Percentiles rank a stretch among this genome's conserved stretches.
Evolutionary conservation across 495 filamentous ascomycete genomes (phyloP).

Genomic region (Penicillium ochrochloron): DNA sequence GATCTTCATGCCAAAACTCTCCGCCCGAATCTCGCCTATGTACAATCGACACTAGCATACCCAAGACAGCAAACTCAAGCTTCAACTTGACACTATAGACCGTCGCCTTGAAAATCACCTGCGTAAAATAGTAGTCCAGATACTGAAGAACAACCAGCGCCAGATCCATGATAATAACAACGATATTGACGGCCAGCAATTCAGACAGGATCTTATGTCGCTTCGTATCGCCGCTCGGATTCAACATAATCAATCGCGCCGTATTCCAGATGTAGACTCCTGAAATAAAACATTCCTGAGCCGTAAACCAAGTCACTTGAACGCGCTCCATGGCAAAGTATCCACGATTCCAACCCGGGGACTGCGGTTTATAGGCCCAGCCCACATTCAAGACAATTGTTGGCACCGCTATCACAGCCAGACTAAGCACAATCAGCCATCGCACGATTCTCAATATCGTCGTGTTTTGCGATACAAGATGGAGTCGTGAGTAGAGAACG

Average conservation of each 20-base stretch:
- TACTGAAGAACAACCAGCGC: not conserved
- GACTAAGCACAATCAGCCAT: not conserved
- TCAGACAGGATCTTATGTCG: not conserved
- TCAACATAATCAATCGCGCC: not conserved
- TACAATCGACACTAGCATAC: slow-evolving; percentile 4
- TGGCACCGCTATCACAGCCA: not conserved
- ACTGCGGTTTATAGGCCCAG: not conserved
- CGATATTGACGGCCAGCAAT: not conserved
- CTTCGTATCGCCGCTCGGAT: not conserved
- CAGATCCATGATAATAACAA: not conserved
- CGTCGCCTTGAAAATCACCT: slow-evolving; percentile 9
- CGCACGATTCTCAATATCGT: not conserved
- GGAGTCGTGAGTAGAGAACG: not conserved
- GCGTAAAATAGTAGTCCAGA: slow-evolving; percentile 10
- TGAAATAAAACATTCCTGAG: not conserved
- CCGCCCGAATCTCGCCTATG: slow-evolving; percentile 1
- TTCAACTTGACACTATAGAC: slow-evolving; percentile 13
- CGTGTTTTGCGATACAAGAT: not conserved
- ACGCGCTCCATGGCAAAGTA: slow-evolving; percentile 1
- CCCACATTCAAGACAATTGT: not conserved
- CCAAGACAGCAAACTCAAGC: slow-evolving; percentile 13
- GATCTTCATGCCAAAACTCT: not conserved
- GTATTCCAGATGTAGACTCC: slow-evolving; percentile 2
- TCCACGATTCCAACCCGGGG: not conserved
- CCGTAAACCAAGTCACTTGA: not conserved